These are phyloP conservation scores for Rhizopus arrhizus DNA, from an alignment of 371 early-diverging fungal species.

Conservation along the genomic window DNA sequence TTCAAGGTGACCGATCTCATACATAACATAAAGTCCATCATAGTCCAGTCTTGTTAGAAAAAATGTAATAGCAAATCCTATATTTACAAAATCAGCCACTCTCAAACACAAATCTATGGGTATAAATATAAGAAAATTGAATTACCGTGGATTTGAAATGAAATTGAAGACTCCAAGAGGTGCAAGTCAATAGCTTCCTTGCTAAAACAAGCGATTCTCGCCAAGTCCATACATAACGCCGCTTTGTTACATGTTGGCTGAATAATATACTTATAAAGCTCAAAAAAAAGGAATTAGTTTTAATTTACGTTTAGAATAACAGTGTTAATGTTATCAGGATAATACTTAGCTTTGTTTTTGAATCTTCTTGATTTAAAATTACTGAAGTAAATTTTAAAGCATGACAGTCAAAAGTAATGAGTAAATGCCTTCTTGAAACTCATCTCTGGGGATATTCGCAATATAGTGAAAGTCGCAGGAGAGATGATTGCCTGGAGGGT, in stretches of 20 bases:
- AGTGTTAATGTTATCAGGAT: too few relatives aligned
- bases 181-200: conserved; percentile 18
- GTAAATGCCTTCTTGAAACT: too few relatives aligned
- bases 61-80: conserved; percentile 8
- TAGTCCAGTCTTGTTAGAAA: conserved; percentile 9
- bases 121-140: not conserved
- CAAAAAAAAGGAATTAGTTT: too few relatives aligned
- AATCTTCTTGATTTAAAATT: too few relatives aligned
- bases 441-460: too few relatives aligned
- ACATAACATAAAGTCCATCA: conserved; percentile 14
- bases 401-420: too few relatives aligned
- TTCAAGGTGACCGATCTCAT: conserved; percentile 14
- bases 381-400: too few relatives aligned
- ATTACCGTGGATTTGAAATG: conserved; percentile 16
- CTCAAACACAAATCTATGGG: conserved; percentile 2
- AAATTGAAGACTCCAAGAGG: conserved; percentile 17
- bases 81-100: conserved; percentile 10
- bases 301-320: too few relatives aligned
- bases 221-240: conserved; percentile 24
- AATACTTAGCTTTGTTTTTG: too few relatives aligned
- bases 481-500: too few relatives aligned
- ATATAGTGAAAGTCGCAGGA: too few relatives aligned
- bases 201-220: conserved; percentile 24
- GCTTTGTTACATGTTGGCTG: conserved; percentile 18
- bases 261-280: too few relatives aligned